Base-by-base conservation (phyloP, 768 basidiomycete species). In the Gymnopilus dilepis region DNA sequence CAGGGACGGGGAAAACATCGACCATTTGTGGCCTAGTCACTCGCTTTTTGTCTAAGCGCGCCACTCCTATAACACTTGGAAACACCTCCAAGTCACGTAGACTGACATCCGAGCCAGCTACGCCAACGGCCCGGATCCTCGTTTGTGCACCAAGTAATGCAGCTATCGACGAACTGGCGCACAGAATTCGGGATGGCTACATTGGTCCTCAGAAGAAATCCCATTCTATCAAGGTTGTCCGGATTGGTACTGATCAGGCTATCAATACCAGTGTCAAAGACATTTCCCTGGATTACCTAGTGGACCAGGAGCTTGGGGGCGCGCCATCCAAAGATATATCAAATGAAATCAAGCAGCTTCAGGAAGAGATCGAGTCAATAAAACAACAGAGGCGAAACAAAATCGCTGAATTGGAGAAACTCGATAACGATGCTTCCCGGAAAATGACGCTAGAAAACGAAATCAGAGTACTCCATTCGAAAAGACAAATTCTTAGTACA, bases 71-170 rank as follows among this genome's bases (percentile, higher is more conserved):
- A 52, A 76, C 84, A 11, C 79, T 79, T 28, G 86, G 87, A 21
- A 69, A 77, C 76, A 72, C 34, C 75, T 76, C 41, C 60, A 42
- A 28, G 13, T 62, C 56, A 31, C 56, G 58, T 56, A 63, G 50
- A n/a, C 8, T 28, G 17, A 13, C 40, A 72, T 30, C 82, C 83
- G 63, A 82, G 73, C 66, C 73, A 48, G 5, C 31, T 15, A 67
- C 75, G n/a, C 76, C 83, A 1, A 77, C 82, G 0, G 77, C 84
- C 13, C 87, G 90, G 71, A 80, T 99, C 42, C 83, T 99, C 17
- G 81, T 99, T 37, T 99, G 97, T 70, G 97, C 97, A 0, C 97
- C 97, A 1, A 96, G 94, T 76, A 99, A 99, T 74, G 97, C 97
- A 17, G 97, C 97, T 24, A 96, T 99, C 40, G 96, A 99, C 70